Evolutionary conservation across 2,329 filamentous ascomycete species (phyloP).

Genomic region (Thelonectria rubi): DNA sequence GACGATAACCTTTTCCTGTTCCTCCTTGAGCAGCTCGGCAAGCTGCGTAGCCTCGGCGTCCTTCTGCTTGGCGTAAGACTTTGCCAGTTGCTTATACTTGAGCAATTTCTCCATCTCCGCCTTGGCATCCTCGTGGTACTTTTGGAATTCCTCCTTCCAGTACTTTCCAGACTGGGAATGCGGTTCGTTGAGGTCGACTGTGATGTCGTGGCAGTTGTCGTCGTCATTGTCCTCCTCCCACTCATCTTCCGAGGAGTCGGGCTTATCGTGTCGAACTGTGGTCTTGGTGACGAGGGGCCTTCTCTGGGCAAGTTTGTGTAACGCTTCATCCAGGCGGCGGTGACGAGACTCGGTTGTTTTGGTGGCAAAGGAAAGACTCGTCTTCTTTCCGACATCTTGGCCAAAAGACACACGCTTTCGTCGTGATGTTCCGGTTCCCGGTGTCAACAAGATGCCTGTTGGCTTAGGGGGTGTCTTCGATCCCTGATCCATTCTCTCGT

Average conservation of each 20-base stretch:
- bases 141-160: slow-evolving; percentile 82
- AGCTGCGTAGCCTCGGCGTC: slow-evolving; percentile 75
- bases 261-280: slow-evolving; percentile 22
- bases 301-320: slow-evolving; percentile 49
- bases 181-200: slow-evolving; percentile 76
- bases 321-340: slow-evolving; percentile 56
- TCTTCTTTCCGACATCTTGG: slow-evolving; percentile 60
- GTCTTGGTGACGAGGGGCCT: slow-evolving; percentile 22
- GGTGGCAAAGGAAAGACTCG: slow-evolving; percentile 47
- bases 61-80: slow-evolving; percentile 81
- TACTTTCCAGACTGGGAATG: slow-evolving; percentile 79
- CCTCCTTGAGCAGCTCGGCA: slow-evolving; percentile 71
- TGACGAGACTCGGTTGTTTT: slow-evolving; percentile 42
- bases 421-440: slow-evolving; percentile 67
- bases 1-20: slow-evolving; percentile 69
- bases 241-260: slow-evolving; percentile 52
- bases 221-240: slow-evolving; percentile 62
- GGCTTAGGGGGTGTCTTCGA: slow-evolving; percentile 60
- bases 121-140: slow-evolving; percentile 76
- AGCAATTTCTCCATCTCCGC: slow-evolving; percentile 80
- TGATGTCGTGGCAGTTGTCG: slow-evolving; percentile 65
- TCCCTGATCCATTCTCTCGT: slow-evolving; percentile 38
- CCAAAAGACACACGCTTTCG: slow-evolving; percentile 74
- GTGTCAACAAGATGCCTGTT: slow-evolving; percentile 69
- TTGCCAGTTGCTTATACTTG: slow-evolving; percentile 81